A percentile compares a stretch with the other conserved stretches of the same genome.
Conservation (phyloP, 2,329 filamentous ascomycete genomes). For the Endoconidiophora polonica region DNA sequence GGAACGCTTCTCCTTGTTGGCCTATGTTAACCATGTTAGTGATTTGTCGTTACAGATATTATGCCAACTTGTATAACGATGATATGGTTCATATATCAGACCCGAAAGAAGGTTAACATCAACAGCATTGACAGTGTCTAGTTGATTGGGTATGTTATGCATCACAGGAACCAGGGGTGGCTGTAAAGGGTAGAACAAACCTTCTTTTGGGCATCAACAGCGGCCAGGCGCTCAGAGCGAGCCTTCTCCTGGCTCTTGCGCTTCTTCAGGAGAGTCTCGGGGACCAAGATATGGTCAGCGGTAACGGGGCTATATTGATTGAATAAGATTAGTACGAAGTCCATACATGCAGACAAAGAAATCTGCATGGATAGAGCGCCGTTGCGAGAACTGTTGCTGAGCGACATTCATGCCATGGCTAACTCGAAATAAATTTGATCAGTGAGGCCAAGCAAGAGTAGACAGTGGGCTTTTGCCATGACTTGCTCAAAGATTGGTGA, state of each 20-base stretch:
- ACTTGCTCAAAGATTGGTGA: background rate
- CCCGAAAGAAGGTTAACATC: slow-evolving; percentile 99
- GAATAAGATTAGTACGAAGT: slow-evolving; percentile 67
- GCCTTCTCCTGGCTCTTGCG: slow-evolving; percentile 99
- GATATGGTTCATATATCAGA: slow-evolving; percentile 46
- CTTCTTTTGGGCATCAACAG: slow-evolving; percentile 75
- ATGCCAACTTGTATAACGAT: slow-evolving; percentile 1
- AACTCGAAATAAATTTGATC: slow-evolving; percentile 76
- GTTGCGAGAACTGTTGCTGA: slow-evolving; percentile 84
- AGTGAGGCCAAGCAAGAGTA: slow-evolving; percentile 37
- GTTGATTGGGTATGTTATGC: slow-evolving; percentile 57
- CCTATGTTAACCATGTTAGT: slow-evolving; percentile 32
- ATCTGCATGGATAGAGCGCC: slow-evolving; percentile 52
- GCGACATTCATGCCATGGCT: slow-evolving; percentile 84
- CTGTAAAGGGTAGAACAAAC: slow-evolving; percentile 38
- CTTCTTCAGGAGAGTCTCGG: slow-evolving; percentile 99
- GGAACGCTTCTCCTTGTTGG: slow-evolving; percentile 95
- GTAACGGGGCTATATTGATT: slow-evolving; percentile 58
- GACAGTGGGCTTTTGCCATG: slow-evolving; percentile 12
- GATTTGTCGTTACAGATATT: background rate
- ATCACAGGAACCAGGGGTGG: slow-evolving; percentile 40
- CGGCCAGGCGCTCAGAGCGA: slow-evolving; percentile 70
- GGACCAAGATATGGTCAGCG: slow-evolving; percentile 88
- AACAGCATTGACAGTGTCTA: slow-evolving; percentile 98
- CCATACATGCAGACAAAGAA: slow-evolving; percentile 36